Base-by-base conservation (phyloP, 2,329 filamentous ascomycete species). In the Teratosphaeria destructans region DNA sequence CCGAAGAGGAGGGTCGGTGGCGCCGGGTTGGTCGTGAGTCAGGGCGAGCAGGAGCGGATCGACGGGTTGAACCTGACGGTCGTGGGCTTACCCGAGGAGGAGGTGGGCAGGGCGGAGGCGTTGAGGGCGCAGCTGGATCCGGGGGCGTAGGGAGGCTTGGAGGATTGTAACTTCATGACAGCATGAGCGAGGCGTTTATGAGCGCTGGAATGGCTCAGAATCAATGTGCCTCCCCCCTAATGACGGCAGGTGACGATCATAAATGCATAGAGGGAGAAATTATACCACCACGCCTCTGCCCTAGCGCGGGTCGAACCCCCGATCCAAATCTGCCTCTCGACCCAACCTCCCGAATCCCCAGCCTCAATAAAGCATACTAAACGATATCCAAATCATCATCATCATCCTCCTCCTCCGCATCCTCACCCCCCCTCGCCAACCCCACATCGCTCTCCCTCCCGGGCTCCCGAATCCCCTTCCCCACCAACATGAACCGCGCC, bases 341-440 rank as follows among this genome's bases (percentile, higher is more conserved):
- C 5, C 52, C 10, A 11, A 11, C 52, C n/a, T 16, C 52, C 19
- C 19, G 3, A 8, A 26, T 12, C 52, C n/a, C 52, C 52, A 53
- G 19, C 19, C 52, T 11, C 52, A 53, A 12, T 19, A 57, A 52
- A 26, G 34, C 52, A 53, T 52, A 14, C 62, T 64, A 62, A 34
- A 79, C 71, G 68, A 80, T 75, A 65, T 80, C 78, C 72, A 80
- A 69, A 60, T 77, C 77, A 65, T 75, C 73, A 66, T 79, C 77
- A 63, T 72, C 70, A 53, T 79, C 76, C 55, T 77, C 75, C 14
- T 75, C 73, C 52, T 75, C 73, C 55, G 70, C 71, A 27, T 62
- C 70, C 27, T 71, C 74, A 14, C 74, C 63, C 70, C 73, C 39
- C 75, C 71, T 27, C 73, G 61, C 3, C 69, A 70, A 8, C 27